Conservation (phyloP, 495 filamentous ascomycete species). For the Jackrogersella minutella region DNA sequence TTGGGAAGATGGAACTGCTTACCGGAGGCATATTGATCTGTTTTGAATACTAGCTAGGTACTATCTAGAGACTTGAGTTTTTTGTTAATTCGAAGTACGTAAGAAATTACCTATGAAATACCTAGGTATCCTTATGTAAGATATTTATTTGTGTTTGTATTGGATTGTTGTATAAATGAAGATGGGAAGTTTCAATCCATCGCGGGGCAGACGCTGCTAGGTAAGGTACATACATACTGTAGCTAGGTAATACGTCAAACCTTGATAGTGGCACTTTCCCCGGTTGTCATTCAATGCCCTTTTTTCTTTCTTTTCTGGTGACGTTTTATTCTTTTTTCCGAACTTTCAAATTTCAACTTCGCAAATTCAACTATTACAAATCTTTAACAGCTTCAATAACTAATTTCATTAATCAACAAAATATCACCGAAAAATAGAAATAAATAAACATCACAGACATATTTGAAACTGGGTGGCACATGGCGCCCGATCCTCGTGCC, state of each 20-base stretch:
- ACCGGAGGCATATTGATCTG: constrained; percentile 49
- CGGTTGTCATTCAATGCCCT: background rate
- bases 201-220: constrained; percentile 10
- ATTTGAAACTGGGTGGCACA: constrained; percentile 1
- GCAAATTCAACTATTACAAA: constrained; percentile 6
- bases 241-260: too few species aligned
- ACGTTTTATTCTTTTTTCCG: background rate
- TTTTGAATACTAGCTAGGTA: background rate
- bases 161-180: background rate
- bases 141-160: background rate
- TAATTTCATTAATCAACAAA: too few species aligned
- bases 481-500: constrained; percentile 36
- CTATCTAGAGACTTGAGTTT: background rate
- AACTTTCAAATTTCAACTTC: background rate
- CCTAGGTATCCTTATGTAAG: too few species aligned
- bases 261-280: background rate
- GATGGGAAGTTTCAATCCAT: constrained; percentile 1
- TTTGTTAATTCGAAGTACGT: too few species aligned
- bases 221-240: too few species aligned
- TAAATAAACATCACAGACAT: background rate
- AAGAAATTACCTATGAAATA: too few species aligned
- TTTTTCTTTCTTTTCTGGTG: background rate
- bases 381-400: background rate
- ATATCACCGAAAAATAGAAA: background rate
- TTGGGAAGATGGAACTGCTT: background rate